Evolutionary conservation across 805 yeast genomes (phyloP), one percentile per base, ranked within the genome.

Genomic region (Zygoascus bituminiphila): DNA sequence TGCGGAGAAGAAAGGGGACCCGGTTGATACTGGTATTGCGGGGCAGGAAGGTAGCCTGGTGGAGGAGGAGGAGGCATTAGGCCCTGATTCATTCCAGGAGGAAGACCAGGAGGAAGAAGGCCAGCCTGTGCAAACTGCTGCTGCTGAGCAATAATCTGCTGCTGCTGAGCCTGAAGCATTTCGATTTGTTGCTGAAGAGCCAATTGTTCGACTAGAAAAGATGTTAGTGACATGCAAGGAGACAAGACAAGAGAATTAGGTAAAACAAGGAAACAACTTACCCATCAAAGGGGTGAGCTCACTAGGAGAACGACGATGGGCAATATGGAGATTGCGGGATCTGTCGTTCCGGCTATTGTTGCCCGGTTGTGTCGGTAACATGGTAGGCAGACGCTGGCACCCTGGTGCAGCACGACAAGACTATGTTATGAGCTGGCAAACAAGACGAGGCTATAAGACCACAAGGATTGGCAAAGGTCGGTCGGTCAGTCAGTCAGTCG

Each of bases 291-390:
- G 84, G 2, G 98, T 91, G 63, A 93, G 73, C 64, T 93, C 98
- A 57, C 89, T 80, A n/a, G 97, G 97, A 2, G 97, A 84, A 52
- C 96, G 77, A 61, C 98, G 78, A 61, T 93, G 98, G n/a, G 98
- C 98, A 55, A 91, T 88, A 68, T 88, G 94, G 51, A 93, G 73
- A 52, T 78, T 79, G 56, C 48, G 44, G 12, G 39, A 48, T 6
- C 51, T 44, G 15, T 35, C 48, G 10, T 48, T 38, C 14, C 41
- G 23, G 39, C 23, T 44, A 22, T 31, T 37, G 20, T 41, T 22
- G n/a, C 12, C 22, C 21, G 36, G 44, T 42, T 22, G 8, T 29
- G 7, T 2, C 10, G 33, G 15, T 12, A 29, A 29, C 33, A 29
- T 15, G 3, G 33, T 29, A 4, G 33, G 10, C 9, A 5, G 33